Percentiles rank a stretch among this genome's conserved stretches.
Conservation (phyloP, 148 eudicot species). For the Vaccinium darrowii region DNA sequence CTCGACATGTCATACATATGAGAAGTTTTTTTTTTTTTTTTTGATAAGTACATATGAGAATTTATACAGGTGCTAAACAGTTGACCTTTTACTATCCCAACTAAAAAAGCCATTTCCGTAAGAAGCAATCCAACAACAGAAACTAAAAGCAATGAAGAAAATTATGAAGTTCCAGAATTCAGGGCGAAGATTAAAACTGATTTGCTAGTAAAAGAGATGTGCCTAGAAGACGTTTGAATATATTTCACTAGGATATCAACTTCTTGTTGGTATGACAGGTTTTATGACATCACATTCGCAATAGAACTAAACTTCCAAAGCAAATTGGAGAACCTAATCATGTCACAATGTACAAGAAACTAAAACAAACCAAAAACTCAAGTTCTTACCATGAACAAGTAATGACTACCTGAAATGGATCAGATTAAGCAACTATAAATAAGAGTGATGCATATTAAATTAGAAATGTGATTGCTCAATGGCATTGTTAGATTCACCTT, state of each 20-base stretch:
- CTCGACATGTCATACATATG: neutral
- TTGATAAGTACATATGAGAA: neutral
- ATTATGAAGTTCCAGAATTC: neutral
- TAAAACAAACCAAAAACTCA: conserved; percentile 1
- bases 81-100: neutral
- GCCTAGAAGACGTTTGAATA: neutral
- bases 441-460: neutral
- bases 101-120: neutral
- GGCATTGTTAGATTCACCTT: conserved; percentile 53
- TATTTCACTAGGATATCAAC: neutral
- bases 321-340: neutral
- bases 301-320: neutral
- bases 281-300: neutral
- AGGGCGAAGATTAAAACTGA: neutral
- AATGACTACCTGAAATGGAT: neutral
- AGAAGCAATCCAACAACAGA: neutral
- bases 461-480: neutral
- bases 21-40: too few relatives aligned
- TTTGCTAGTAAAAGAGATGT: neutral
- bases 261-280: neutral
- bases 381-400: neutral
- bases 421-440: neutral
- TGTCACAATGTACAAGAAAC: neutral
- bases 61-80: neutral
- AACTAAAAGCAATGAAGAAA: neutral